Evolutionary conservation across 345 rosid genomes (phyloP).

Genomic region (Turritis glabra): DNA sequence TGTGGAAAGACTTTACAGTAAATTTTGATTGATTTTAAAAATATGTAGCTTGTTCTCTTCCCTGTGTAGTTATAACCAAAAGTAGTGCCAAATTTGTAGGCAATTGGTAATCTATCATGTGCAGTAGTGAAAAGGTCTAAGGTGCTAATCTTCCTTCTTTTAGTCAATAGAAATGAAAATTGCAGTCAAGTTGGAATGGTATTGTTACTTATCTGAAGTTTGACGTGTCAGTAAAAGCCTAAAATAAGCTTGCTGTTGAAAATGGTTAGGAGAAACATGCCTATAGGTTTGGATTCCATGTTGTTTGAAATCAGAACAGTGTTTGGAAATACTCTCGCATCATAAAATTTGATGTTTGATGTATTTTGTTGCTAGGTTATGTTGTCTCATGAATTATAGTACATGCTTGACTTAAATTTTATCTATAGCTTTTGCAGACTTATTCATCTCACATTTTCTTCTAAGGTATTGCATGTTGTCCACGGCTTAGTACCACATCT

Average conservation of each 20-base stretch:
- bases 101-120: conserved; percentile 1
- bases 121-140: conserved; percentile 9
- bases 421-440: conserved; percentile 9
- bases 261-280: conserved; percentile 11
- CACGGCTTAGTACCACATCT: background rate
- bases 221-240: conserved; percentile 5
- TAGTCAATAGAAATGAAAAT: background rate
- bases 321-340: conserved; percentile 2
- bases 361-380: conserved; percentile 12
- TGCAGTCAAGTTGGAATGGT: conserved; percentile 7
- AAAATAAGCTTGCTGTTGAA: conserved; percentile 17
- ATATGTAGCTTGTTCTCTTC: background rate
- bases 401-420: background rate
- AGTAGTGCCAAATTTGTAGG: background rate
- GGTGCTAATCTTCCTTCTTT: background rate
- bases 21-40: background rate
- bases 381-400: conserved; percentile 2
- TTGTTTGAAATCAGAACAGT: background rate
- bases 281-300: background rate
- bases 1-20: too few relatives aligned
- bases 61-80: background rate
- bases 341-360: background rate
- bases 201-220: conserved; percentile 8
- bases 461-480: conserved; percentile 7
- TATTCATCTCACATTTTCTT: conserved; percentile 13